phyloP scores from a whole-genome alignment of 805 yeast genomes.

The Metschnikowia proteae region DNA sequence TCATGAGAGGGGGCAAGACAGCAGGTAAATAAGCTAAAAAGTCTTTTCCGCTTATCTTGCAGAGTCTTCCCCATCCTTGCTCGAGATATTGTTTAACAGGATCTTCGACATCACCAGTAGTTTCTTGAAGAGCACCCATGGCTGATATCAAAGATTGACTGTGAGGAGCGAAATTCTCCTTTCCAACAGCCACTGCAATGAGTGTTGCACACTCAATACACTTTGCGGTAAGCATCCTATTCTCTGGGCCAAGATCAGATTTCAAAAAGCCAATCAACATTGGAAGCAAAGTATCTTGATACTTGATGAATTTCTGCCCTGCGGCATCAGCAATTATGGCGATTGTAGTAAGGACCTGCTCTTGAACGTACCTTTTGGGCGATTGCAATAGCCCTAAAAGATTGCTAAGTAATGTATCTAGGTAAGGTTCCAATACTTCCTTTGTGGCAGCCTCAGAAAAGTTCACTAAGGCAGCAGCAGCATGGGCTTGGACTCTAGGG shows the following conservation, averaged over 20 bases:
- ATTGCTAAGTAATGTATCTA: slow-evolving; percentile 74
- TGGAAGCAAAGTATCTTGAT: slow-evolving; percentile 94
- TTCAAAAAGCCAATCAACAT: slow-evolving; percentile 72
- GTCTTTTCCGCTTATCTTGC: slow-evolving; percentile 79
- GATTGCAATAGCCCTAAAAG: slow-evolving; percentile 73
- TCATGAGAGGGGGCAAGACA: slow-evolving; percentile 85
- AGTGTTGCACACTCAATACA: slow-evolving; percentile 94
- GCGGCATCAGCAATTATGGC: slow-evolving; percentile 98
- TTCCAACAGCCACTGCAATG: slow-evolving; percentile 93
- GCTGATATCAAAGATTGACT: slow-evolving; percentile 69
- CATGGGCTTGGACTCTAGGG: slow-evolving; percentile 95
- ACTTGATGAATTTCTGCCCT: slow-evolving; percentile 78
- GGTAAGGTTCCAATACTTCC: slow-evolving; percentile 85
- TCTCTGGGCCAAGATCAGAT: slow-evolving; percentile 74
- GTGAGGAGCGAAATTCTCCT: slow-evolving; percentile 77
- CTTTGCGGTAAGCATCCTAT: slow-evolving; percentile 80
- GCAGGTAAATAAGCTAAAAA: slow-evolving; percentile 79
- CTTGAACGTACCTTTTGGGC: slow-evolving; percentile 91
- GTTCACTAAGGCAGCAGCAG: slow-evolving; percentile 96
- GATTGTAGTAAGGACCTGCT: slow-evolving; percentile 93
- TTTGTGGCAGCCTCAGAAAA: slow-evolving; percentile 89
- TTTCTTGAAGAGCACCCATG: slow-evolving; percentile 67
- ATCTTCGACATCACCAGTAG: slow-evolving; percentile 65
- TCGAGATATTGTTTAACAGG: slow-evolving; percentile 83
- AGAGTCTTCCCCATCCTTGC: slow-evolving; percentile 94